Conservation (phyloP, 108 stramenopile genomes). For the Pseudonitzschia multiseries region DNA sequence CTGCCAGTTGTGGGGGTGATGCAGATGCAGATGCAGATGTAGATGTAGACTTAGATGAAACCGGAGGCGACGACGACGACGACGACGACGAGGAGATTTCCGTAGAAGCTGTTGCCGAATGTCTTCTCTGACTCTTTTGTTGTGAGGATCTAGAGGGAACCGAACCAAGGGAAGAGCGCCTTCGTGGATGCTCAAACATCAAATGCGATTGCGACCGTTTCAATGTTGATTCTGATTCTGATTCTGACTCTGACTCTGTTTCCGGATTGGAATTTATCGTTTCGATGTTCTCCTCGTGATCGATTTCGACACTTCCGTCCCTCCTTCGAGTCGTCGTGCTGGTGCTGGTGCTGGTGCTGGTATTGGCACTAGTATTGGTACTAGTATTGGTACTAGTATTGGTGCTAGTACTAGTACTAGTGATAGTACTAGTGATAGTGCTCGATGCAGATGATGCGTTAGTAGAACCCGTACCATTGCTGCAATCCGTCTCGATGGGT, state of each 20-base stretch:
- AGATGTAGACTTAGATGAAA: neutral
- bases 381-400: neutral
- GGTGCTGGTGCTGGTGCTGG: neutral
- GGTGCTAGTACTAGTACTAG: too few relatives aligned
- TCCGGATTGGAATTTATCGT: too few relatives aligned
- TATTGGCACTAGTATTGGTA: neutral
- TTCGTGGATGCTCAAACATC: too few relatives aligned
- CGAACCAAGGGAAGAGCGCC: neutral
- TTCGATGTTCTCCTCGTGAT: too few relatives aligned
- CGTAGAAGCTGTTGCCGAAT: neutral
- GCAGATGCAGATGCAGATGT: neutral
- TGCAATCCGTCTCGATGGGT: neutral
- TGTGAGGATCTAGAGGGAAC: neutral
- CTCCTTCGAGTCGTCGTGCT: neutral
- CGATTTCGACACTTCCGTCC: neutral
- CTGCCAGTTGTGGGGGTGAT: neutral
- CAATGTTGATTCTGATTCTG: too few relatives aligned
- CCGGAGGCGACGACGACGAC: neutral
- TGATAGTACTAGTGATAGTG: too few relatives aligned
- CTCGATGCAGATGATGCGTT: too few relatives aligned
- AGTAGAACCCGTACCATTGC: neutral
- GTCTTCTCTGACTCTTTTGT: neutral
- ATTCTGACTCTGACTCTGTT: too few relatives aligned
- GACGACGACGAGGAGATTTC: neutral
- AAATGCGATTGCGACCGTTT: too few relatives aligned